These are phyloP conservation scores for Rhizophagus clarus DNA, from an alignment of 192 early-diverging fungal species.

Conservation along the genomic window DNA sequence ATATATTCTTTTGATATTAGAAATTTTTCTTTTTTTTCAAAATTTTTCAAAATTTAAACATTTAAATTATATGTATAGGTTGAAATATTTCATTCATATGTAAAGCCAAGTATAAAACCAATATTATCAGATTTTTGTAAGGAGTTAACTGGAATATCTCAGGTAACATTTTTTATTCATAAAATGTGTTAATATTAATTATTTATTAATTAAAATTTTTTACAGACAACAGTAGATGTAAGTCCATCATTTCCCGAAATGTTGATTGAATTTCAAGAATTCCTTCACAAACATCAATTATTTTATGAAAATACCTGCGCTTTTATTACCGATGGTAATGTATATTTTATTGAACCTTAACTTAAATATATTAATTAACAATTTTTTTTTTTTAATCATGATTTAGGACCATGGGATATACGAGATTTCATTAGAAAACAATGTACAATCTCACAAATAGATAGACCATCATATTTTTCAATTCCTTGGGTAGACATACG, in stretches of 20 bases:
- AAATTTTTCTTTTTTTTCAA: background rate
- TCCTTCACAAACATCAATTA: constrained; percentile 31
- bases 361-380: background rate
- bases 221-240: constrained; percentile 36
- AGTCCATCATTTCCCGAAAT: constrained; percentile 45
- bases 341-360: background rate
- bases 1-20: constrained; percentile 24
- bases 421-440: constrained; percentile 84
- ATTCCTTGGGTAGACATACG: constrained; percentile 69
- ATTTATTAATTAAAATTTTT: background rate
- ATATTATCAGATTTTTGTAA: constrained; percentile 74
- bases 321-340: constrained; percentile 30
- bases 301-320: constrained; percentile 1
- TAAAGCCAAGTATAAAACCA: constrained; percentile 67
- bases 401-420: constrained; percentile 79
- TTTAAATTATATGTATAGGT: constrained; percentile 43
- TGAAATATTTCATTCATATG: constrained; percentile 75
- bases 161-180: constrained; percentile 45
- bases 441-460: constrained; percentile 55
- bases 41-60: background rate
- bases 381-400: no score
- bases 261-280: constrained; percentile 38
- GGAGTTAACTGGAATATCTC: constrained; percentile 78
- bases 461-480: constrained; percentile 63
- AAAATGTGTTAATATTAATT: background rate